Evolutionary conservation across 148 eudicot species (phyloP).

Genomic region (Fagopyrum tataricum): DNA sequence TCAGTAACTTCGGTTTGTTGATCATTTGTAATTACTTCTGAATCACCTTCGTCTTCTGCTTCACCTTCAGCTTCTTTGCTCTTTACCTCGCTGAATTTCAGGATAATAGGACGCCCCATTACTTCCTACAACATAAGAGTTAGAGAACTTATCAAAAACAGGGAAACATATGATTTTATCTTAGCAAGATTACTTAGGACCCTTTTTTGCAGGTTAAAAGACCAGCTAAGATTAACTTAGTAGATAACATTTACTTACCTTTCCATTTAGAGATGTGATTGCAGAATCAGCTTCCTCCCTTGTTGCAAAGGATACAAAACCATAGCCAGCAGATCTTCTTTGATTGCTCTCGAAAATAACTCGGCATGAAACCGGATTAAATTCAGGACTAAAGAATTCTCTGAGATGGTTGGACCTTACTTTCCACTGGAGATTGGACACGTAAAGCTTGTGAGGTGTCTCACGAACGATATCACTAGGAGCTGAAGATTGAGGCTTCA

Average conservation of each 20-base stretch:
- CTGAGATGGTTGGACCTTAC: constrained; percentile 62
- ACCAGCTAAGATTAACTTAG: neutral
- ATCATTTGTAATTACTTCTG: constrained; percentile 23
- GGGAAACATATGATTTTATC: too few relatives aligned
- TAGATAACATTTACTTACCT: constrained; percentile 33
- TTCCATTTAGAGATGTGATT: constrained; percentile 54
- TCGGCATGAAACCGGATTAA: constrained; percentile 58
- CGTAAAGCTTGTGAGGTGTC: constrained; percentile 60
- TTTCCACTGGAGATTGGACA: constrained; percentile 93
- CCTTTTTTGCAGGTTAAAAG: neutral
- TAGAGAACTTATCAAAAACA: neutral
- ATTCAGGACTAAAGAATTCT: constrained; percentile 56
- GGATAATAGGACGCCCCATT: constrained; percentile 55
- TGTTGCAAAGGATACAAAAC: constrained; percentile 76
- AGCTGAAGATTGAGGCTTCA: constrained; percentile 51
- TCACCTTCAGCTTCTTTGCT: constrained; percentile 30
- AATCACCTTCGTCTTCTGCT: constrained; percentile 22
- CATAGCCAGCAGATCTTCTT: constrained; percentile 85
- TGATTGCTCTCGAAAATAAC: constrained; percentile 65
- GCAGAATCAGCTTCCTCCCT: constrained; percentile 86
- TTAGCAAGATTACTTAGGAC: neutral
- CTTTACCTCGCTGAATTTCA: constrained; percentile 55
- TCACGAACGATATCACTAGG: constrained; percentile 32
- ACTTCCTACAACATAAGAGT: constrained; percentile 45
- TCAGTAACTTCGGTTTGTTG: constrained; percentile 28